Conservation (phyloP, 2,329 filamentous ascomycete species). For the Arthrobotrys conoides region DNA sequence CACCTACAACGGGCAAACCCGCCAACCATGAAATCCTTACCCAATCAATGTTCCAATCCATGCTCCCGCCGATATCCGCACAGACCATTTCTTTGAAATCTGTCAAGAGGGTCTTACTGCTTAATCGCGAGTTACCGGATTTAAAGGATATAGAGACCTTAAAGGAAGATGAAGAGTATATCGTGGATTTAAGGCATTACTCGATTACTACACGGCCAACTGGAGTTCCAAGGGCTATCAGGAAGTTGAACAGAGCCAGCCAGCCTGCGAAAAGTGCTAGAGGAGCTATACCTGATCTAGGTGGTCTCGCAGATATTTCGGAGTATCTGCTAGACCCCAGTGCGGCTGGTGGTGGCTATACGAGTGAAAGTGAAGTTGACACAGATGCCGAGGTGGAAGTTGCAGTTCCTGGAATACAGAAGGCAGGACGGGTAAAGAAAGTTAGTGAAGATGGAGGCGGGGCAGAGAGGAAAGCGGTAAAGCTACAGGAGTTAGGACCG, state of each 20-base stretch:
- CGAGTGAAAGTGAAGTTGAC: conserved; percentile 90
- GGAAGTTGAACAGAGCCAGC: conserved; percentile 81
- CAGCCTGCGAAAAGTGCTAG: conserved; percentile 72
- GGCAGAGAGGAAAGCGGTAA: conserved; percentile 79
- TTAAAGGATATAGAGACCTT: conserved; percentile 72
- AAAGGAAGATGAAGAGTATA: conserved; percentile 72
- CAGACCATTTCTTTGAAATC: conserved; percentile 89
- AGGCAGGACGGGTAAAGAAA: conserved; percentile 73
- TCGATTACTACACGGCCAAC: conserved; percentile 91
- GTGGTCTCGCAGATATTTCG: conserved; percentile 90
- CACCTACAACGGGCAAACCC: conserved; percentile 78
- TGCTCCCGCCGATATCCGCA: conserved; percentile 96
- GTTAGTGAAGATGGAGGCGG: conserved; percentile 65
- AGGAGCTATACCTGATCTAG: conserved; percentile 82
- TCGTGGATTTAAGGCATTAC: conserved; percentile 91
- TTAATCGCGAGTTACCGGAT: conserved; percentile 80
- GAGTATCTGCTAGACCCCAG: conserved; percentile 89
- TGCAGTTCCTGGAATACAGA: conserved; percentile 71
- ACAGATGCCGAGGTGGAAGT: conserved; percentile 97
- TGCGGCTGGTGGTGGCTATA: conserved; percentile 83
- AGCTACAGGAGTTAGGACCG: conserved; percentile 91
- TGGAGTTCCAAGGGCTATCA: conserved; percentile 85
- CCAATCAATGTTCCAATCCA: conserved; percentile 93
- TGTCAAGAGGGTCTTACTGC: conserved; percentile 89
- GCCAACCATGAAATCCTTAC: conserved; percentile 93